A percentile compares a stretch with the other conserved stretches of the same genome.
phyloP scores from a whole-genome alignment of 257 asterid genomes.

The Fraxinus quadrangulata region DNA sequence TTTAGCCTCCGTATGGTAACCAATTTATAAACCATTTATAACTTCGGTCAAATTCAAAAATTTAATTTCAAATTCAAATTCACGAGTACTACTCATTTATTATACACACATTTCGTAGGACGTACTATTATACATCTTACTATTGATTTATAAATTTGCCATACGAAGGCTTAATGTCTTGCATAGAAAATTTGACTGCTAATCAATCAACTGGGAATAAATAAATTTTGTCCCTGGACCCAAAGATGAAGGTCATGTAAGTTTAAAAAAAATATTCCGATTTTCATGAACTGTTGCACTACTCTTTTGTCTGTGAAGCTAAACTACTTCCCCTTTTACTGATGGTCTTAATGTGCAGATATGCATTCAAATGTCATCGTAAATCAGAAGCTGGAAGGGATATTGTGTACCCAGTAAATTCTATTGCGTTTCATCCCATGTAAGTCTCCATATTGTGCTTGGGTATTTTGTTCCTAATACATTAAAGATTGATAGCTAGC shows the following conservation, averaged over 20 bases:
- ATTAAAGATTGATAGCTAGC: neutral
- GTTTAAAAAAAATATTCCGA: neutral
- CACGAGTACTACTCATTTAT: no score
- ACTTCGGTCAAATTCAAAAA: no score
- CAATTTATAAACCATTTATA: no score
- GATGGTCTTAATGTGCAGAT: conserved; percentile 50
- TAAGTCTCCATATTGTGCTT: conserved; percentile 37
- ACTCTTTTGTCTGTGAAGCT: neutral
- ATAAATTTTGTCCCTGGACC: neutral
- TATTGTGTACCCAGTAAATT: conserved; percentile 84
- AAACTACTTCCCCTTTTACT: neutral
- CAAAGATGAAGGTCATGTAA: neutral
- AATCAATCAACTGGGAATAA: conserved; percentile 8
- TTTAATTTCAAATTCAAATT: no score
- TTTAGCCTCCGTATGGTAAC: neutral
- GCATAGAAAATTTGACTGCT: neutral
- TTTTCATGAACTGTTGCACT: neutral
- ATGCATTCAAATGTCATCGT: conserved; percentile 89
- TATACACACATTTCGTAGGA: no score
- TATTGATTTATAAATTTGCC: no score
- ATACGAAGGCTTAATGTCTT: neutral
- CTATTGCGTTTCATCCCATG: conserved; percentile 95
- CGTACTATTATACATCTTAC: no score
- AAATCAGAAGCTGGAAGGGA: conserved; percentile 86
- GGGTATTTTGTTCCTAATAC: neutral